Evolutionary conservation across 75 land plant species (phyloP).

Genomic region (Selaginella moellendorffii): DNA sequence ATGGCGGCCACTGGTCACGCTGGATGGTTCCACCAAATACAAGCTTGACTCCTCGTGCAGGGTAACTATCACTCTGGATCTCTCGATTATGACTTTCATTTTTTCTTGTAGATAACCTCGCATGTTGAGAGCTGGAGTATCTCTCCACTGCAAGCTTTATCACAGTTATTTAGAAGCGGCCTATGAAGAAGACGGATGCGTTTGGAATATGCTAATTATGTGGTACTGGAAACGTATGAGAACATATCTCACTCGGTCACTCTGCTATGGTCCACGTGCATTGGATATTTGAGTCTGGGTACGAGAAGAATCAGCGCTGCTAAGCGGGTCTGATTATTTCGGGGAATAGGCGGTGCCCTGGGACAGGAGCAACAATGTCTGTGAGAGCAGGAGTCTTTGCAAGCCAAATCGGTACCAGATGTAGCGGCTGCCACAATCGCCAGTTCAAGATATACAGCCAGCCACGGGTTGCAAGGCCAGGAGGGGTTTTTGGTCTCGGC

Average conservation of each 20-base stretch:
- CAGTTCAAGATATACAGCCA: no score
- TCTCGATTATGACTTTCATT: no score
- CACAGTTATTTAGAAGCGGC: conserved; percentile 42
- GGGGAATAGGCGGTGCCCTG: neutral
- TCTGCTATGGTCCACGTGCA: no score
- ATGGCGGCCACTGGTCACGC: conserved; percentile 66
- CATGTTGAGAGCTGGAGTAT: conserved; percentile 61
- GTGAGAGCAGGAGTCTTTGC: neutral
- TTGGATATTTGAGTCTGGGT: no score
- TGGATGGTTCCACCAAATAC: conserved; percentile 65
- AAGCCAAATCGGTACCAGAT: neutral
- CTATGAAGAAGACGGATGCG: neutral
- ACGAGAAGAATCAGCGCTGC: no score
- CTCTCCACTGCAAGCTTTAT: conserved; percentile 51
- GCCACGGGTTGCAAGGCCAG: no score
- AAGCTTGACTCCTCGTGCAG: conserved; percentile 40
- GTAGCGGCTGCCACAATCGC: neutral
- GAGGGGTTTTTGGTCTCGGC: no score
- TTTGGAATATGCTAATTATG: neutral
- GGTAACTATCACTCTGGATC: conserved; percentile 38
- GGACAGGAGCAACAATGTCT: neutral
- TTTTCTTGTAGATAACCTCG: conserved; percentile 30
- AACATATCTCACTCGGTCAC: neutral
- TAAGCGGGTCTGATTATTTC: no score
- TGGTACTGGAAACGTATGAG: conserved; percentile 20